Base-by-base conservation (phyloP, 208 protist species). In the Trypanosoma melophagium region DNA sequence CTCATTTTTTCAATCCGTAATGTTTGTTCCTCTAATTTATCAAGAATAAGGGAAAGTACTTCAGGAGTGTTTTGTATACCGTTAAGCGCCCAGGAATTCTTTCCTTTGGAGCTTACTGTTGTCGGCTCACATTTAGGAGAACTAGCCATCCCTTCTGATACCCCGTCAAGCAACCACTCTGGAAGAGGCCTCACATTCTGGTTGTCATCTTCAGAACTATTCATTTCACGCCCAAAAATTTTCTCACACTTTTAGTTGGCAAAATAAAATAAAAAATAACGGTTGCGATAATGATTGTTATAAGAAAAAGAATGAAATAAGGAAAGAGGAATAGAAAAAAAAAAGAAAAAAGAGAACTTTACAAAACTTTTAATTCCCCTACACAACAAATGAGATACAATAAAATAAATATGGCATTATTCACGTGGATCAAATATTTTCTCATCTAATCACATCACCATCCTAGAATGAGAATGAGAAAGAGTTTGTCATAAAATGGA, bases 11-110 rank as follows among this genome's bases (percentile, higher is more conserved):
- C 60, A 3, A 73, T 60, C 4, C 40, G 51, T 22, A 59, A 19
- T 3, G 57, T 49, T 57, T 73, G 67, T 22, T 66, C 50, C 22
- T 66, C 24, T 25, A 73, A 50, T 54, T 65, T 42, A 24, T 35
- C 13, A 19, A 73, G 67, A 54, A 73, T 66, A 19, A 52, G 49
- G 51, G 59, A 52, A 0, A 73, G 21, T 5, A 42, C 19, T n/a
- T 60, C 52, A 13, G 47, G 9, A 4, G n/a, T 31, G 17, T 35
- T 35, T 35, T 35, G 28, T 35, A 35, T 35, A 35, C 28, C 28
- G 28, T 35, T 35, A 5, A 35, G 28, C 28, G 13, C n/a, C 41
- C 56, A 5, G 56, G 4, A 7, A 10, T 31, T 40, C 5, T 25
- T 19, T 47, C 9, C 21, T 28, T 60, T 17, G 56, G n/a, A 31